Base-by-base conservation (phyloP, 768 basidiomycete genomes). In the Podaxis pistillaris region DNA sequence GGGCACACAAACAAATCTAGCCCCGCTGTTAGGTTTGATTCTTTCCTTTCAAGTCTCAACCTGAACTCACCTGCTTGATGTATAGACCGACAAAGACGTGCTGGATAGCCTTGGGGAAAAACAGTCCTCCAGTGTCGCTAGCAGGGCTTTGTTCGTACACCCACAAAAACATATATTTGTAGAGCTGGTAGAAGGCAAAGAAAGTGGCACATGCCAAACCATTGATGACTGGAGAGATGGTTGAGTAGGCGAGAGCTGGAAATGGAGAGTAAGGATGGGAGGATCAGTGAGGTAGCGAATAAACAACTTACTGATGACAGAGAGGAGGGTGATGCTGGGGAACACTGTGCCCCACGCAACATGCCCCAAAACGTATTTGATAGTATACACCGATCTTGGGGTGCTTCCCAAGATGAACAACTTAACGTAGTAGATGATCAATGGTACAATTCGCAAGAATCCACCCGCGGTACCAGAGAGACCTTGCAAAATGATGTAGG, bases 1-100 rank as follows among this genome's bases (percentile, higher is more conserved):
- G 76, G 3, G 91, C 92, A 36, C 84, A 83, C 38, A 97, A 78
- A 71, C 91, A 94, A 54, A 98, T 69, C 67, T 62, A 50, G 9
- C 7, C 9, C 17, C 44, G 19, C 15, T 8, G 8, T 46, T 8
- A 46, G 44, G 9, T n/a, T 7, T 15, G n/a, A 46, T 19, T 19
- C 4, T 17, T 41, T 41, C 19, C 41, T 46, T 46, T 33, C 8
- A 9, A 19, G 6, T 46, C 17, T 19, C 17, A 6, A 46, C 19
- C 9, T 8, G 6, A 50, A 50, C 61, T 30, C 36, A 62, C 61
- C 54, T 97, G 89, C 72, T 96, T 86, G 50, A 99, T 82, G 71
- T 99, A 99, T 71, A 98, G 68, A 2, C 96, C 97, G 22, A 95
- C 93, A 66, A 98, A 98, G 33, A 96, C 70, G 70, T 98, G 97